phyloP scores from a whole-genome alignment of 139 green algal genomes.

The Ettlia oleoabundans region DNA sequence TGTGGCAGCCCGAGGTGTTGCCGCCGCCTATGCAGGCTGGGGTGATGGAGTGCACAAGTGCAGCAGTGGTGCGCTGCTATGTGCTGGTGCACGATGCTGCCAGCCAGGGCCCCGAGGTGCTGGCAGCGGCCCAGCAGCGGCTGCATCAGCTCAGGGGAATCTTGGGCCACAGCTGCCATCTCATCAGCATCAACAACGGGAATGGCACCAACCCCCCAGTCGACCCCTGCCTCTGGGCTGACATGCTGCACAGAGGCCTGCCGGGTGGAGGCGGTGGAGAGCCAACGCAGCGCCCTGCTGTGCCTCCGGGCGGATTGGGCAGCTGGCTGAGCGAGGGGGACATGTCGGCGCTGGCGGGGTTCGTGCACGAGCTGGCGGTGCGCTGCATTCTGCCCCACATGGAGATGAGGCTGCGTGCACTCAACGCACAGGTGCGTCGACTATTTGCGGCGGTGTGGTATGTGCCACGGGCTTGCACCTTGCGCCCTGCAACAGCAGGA shows the following conservation, averaged over 20 bases:
- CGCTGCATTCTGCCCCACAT: constrained; percentile 69
- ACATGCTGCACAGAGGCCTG: constrained; percentile 30
- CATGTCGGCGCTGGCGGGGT: constrained; percentile 35
- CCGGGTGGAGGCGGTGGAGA: constrained; percentile 50
- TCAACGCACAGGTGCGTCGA: constrained; percentile 54
- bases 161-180: constrained; percentile 49
- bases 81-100: constrained; percentile 75
- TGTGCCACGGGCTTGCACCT: too few species aligned
- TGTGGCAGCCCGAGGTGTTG: constrained; percentile 36
- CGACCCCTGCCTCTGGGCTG: constrained; percentile 37
- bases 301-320: constrained; percentile 39
- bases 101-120: constrained; percentile 11
- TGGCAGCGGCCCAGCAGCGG: constrained; percentile 46
- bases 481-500: too few species aligned
- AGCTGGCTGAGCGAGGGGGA: constrained; percentile 41
- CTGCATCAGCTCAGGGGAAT: constrained; percentile 44
- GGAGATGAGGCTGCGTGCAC: constrained; percentile 66
- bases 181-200: constrained; percentile 67
- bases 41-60: constrained; percentile 67
- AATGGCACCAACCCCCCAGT: not conserved
- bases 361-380: constrained; percentile 55
- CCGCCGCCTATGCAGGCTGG: constrained; percentile 64
- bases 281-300: constrained; percentile 6
- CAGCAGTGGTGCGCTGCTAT: constrained; percentile 61
- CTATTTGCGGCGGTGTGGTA: not conserved